Evolutionary conservation across 371 early-diverging fungal species (phyloP).

Genomic region (Entomophthora muscae): DNA sequence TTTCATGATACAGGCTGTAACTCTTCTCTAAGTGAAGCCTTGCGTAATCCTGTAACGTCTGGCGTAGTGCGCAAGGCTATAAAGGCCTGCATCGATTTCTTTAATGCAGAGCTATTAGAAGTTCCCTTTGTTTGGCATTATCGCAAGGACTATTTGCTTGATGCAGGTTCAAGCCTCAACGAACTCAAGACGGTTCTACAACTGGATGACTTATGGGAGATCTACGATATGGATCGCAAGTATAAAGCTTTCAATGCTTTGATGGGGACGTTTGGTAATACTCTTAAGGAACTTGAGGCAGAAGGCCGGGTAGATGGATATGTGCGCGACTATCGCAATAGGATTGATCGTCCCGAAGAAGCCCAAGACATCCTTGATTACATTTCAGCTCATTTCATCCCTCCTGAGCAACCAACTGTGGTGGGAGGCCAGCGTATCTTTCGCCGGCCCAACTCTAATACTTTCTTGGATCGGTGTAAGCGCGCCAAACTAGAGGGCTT

Average conservation of each 20-base stretch:
- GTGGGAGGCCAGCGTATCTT: slow-evolving; percentile 22
- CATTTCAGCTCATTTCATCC: slow-evolving; percentile 30
- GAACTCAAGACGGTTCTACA: slow-evolving; percentile 21
- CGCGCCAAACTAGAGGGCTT: slow-evolving; percentile 32
- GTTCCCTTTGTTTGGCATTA: slow-evolving; percentile 82
- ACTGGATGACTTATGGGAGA: slow-evolving; percentile 65
- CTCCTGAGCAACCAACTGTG: slow-evolving; percentile 22
- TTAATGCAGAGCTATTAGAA: slow-evolving; percentile 58
- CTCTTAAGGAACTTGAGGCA: background rate
- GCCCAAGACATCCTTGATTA: slow-evolving; percentile 56
- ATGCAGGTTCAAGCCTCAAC: slow-evolving; percentile 21
- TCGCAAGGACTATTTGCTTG: slow-evolving; percentile 63
- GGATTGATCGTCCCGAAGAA: slow-evolving; percentile 43
- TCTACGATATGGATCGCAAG: slow-evolving; percentile 68
- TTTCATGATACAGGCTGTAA: background rate
- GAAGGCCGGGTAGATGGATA: slow-evolving; percentile 20
- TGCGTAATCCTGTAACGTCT: background rate
- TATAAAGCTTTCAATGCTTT: slow-evolving; percentile 35
- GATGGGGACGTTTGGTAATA: background rate
- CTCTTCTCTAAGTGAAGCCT: background rate
- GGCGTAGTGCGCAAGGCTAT: slow-evolving; percentile 11
- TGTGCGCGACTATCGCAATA: slow-evolving; percentile 22
- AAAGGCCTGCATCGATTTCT: slow-evolving; percentile 40
- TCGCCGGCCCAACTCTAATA: slow-evolving; percentile 21
- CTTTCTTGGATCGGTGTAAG: slow-evolving; percentile 30